Evolutionary conservation across 805 yeast genomes (phyloP), one percentile per base, ranked within the genome.

Genomic region (Metschnikowia orientalis): DNA sequence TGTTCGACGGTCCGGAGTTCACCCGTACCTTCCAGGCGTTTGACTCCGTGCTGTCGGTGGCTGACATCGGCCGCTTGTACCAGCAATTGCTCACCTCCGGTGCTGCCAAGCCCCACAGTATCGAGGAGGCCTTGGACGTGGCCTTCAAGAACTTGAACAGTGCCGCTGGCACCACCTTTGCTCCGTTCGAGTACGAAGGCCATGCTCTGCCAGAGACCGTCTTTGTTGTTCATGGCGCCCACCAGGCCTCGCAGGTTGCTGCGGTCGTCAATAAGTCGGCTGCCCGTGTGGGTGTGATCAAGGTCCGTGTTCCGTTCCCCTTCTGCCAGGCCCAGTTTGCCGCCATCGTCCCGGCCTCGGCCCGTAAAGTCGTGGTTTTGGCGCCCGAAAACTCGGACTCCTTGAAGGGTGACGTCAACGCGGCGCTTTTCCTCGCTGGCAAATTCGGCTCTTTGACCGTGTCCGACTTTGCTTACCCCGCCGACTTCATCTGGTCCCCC

Each of bases 171-270:
- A 66, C 81, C 10, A 41, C 57, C 11, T 75, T 75, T 52, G 57
- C 68, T 29, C 76, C 80, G 17, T 82, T 84, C 50, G 86, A 84
- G 57, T 86, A 81, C 59, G 61, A 55, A 38, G 96, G 96, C 33
- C 65, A 67, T 34, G 54, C 56, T 7, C 57, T 67, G 35, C 80
- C 95, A 6, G 75, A 74, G 27, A 75, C 81, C 15, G 84, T 89
- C n/a, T 79, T 84, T 55, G 90, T 88, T 20, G 68, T 79, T n/a
- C 78, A 82, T 44, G 95, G 95, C 15, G 69, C 92, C 24, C 59
- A 71, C 26, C 88, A 82, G 54, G 63, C 81, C 11, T 65, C 76
- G 35, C 59, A 75, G 35, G 68, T 84, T 24, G 48, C 72, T 29
- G 57, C 62, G 17, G 66, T 71, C 18, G 62, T 79, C 28, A 44